Conservation (phyloP, 2,329 filamentous ascomycete genomes). For the Fusarium nurragi region DNA sequence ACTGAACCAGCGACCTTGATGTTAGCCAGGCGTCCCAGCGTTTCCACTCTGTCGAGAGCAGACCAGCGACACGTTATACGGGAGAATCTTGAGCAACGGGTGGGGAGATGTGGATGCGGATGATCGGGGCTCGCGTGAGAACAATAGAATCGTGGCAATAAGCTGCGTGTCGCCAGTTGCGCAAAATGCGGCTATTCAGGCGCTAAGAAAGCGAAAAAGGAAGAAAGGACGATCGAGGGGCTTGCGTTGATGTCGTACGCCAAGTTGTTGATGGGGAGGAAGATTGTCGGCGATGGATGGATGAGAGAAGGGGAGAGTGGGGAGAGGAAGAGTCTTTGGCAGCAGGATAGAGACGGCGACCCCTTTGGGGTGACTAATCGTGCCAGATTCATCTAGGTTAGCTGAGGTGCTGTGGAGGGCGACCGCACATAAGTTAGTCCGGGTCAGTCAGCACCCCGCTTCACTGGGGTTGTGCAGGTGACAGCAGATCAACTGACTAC, state of each 20-base stretch:
- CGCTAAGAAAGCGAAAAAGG: constrained; percentile 3
- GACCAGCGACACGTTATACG: constrained; percentile 31
- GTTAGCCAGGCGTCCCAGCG: constrained; percentile 44
- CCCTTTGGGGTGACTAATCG: constrained; percentile 33
- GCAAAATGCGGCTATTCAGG: neutral
- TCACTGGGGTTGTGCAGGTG: neutral
- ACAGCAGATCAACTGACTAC: neutral
- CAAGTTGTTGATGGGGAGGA: constrained; percentile 32
- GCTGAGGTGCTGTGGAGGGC: too few species aligned
- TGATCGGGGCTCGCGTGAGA: constrained; percentile 20
- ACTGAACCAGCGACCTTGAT: constrained; percentile 45
- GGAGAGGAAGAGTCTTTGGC: constrained; percentile 39
- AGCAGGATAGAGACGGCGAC: constrained; percentile 1
- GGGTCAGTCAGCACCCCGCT: neutral
- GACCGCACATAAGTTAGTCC: constrained; percentile 19
- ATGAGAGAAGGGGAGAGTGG: constrained; percentile 26
- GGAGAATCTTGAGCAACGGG: constrained; percentile 12
- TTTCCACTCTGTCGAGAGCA: constrained; percentile 39
- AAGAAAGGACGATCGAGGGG: neutral
- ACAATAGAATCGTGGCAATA: constrained; percentile 12
- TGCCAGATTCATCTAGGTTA: neutral
- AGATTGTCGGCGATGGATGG: constrained; percentile 28
- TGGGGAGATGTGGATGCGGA: neutral
- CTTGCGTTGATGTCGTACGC: constrained; percentile 17
- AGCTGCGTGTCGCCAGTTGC: constrained; percentile 4